These are phyloP conservation scores for Filobasidium uniguttulatum DNA, from an alignment of 1,284 basidiomycete species.

Conservation along the genomic window DNA sequence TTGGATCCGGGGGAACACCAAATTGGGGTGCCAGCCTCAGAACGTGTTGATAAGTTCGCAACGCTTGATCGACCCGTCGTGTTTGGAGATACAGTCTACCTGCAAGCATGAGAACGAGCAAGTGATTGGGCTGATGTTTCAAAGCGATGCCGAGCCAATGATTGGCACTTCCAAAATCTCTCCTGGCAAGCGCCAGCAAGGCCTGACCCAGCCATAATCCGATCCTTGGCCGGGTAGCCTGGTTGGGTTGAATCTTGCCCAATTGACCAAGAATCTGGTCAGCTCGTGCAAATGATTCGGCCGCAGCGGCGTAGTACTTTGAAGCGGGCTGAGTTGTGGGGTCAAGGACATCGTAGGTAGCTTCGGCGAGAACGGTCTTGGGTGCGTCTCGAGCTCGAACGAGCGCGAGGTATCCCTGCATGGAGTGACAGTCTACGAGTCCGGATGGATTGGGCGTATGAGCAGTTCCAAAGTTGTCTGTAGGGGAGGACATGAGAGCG, in stretches of 20 bases:
- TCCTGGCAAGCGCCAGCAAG: constrained; percentile 63
- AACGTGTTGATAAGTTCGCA: constrained; percentile 57
- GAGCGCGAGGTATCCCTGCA: constrained; percentile 70
- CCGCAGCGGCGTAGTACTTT: constrained; percentile 6
- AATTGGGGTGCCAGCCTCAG: constrained; percentile 61
- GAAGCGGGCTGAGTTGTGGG: constrained; percentile 43
- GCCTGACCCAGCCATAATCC: constrained; percentile 39
- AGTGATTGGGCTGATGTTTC: constrained; percentile 59
- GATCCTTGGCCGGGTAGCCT: constrained; percentile 54
- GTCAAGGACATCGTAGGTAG: constrained; percentile 59
- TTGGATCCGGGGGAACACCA: constrained; percentile 13
- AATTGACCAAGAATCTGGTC: constrained; percentile 1
- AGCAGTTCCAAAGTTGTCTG: constrained; percentile 17
- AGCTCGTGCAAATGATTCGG: constrained; percentile 5
- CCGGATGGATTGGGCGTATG: constrained; percentile 35
- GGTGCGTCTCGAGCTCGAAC: constrained; percentile 65
- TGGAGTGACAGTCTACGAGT: constrained; percentile 50
- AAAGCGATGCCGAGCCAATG: constrained; percentile 72
- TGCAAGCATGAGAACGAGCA: constrained; percentile 54
- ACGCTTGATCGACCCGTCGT: constrained; percentile 16
- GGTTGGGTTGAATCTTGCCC: constrained; percentile 58
- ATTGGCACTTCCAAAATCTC: constrained; percentile 62
- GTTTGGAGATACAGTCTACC: constrained; percentile 10
- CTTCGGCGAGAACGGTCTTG: constrained; percentile 55
- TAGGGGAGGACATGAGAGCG: too few relatives aligned